Evolutionary conservation across 2,329 filamentous ascomycete species (phyloP).

Genomic region (Ceratocystis diversiconidia): DNA sequence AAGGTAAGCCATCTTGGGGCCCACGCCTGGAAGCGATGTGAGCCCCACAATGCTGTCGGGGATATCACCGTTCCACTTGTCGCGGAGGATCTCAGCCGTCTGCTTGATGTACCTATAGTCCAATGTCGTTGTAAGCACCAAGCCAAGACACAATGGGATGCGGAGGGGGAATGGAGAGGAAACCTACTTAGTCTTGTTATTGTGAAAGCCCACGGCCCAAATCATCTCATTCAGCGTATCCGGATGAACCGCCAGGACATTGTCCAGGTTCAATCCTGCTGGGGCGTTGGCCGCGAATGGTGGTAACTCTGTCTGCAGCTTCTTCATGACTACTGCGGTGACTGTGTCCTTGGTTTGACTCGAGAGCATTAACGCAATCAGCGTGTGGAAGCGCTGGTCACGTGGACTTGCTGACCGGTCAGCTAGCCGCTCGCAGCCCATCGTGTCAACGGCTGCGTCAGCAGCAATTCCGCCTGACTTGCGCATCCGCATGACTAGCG

Average conservation of each 20-base stretch:
- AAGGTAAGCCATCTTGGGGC: constrained; percentile 89
- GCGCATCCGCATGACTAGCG: constrained; percentile 63
- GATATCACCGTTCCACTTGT: constrained; percentile 60
- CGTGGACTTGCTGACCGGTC: constrained; percentile 33
- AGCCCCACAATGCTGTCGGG: constrained; percentile 64
- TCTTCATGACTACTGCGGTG: constrained; percentile 68
- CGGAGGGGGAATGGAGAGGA: not conserved
- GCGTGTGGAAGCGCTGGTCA: constrained; percentile 66
- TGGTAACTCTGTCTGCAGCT: constrained; percentile 60
- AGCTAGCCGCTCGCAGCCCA: constrained; percentile 79
- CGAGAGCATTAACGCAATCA: constrained; percentile 78
- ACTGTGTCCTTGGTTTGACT: constrained; percentile 90
- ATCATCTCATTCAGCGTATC: constrained; percentile 57
- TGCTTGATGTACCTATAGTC: constrained; percentile 48
- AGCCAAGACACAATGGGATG: not conserved
- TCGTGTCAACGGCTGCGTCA: constrained; percentile 86
- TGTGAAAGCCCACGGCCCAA: constrained; percentile 79
- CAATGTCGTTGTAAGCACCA: not conserved
- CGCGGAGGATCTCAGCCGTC: constrained; percentile 56
- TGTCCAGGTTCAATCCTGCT: constrained; percentile 54
- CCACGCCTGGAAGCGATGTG: constrained; percentile 67
- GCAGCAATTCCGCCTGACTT: constrained; percentile 38
- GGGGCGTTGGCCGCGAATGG: constrained; percentile 32
- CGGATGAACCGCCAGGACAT: constrained; percentile 59
- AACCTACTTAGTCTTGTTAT: constrained; percentile 70